Percentiles rank a stretch among this genome's conserved stretches.
Evolutionary conservation across 345 rosid species (phyloP).

Genomic region (Leavenworthia alabamica): DNA sequence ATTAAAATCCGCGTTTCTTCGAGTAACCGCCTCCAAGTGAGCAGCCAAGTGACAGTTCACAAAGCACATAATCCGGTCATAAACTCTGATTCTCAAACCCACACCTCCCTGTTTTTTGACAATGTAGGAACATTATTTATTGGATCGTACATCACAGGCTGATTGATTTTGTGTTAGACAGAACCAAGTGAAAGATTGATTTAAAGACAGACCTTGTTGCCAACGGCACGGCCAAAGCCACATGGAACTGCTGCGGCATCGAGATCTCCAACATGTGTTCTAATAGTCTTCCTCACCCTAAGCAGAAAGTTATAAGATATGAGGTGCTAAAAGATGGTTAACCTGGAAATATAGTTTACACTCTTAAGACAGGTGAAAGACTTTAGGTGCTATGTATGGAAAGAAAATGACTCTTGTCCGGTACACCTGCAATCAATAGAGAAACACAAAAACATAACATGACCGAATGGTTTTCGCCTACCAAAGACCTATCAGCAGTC

Average conservation of each 20-base stretch:
- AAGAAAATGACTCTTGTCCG: background rate
- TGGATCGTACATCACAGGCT: background rate
- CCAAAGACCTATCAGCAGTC: constrained; percentile 86
- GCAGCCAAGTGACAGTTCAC: constrained; percentile 89
- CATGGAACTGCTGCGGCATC: constrained; percentile 98
- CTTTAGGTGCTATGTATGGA: background rate
- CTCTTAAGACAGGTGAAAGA: constrained; percentile 3
- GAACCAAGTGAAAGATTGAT: background rate
- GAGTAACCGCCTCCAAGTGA: constrained; percentile 77
- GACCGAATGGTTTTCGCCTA: constrained; percentile 27
- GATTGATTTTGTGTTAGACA: background rate
- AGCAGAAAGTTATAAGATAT: constrained; percentile 20
- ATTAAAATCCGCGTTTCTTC: constrained; percentile 76
- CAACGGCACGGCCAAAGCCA: constrained; percentile 98
- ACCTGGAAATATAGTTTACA: background rate
- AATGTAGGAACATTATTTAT: background rate
- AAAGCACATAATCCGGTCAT: constrained; percentile 74
- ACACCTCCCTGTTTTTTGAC: constrained; percentile 63
- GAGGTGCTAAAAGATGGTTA: constrained; percentile 10
- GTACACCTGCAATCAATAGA: constrained; percentile 4
- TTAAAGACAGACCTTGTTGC: constrained; percentile 62
- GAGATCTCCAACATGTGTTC: constrained; percentile 86
- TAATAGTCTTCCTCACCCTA: constrained; percentile 84
- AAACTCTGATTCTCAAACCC: constrained; percentile 75
- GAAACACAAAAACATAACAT: background rate